Percentiles rank a stretch among this genome's conserved stretches.
Evolutionary conservation across 2,329 filamentous ascomycete species (phyloP).

Genomic region (Neopestalotiopsis clavispora): DNA sequence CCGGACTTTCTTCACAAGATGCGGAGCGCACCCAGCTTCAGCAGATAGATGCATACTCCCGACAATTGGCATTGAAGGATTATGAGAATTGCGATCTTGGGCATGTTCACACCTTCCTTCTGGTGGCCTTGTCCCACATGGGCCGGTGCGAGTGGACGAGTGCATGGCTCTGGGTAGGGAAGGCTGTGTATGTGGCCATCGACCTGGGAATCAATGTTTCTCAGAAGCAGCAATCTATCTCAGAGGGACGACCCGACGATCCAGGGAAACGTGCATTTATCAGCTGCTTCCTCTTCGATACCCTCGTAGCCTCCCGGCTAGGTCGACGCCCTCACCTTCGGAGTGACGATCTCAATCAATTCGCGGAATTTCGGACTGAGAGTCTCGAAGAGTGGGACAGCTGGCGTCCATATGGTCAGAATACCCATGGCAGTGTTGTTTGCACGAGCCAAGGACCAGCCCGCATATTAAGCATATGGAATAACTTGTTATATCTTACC

Average conservation of each 20-base stretch:
- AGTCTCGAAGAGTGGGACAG: conserved; percentile 9
- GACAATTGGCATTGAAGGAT: background rate
- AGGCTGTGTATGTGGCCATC: conserved; percentile 1
- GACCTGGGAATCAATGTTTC: background rate
- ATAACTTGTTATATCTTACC: background rate
- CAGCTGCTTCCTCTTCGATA: conserved; percentile 9
- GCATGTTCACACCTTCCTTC: conserved; percentile 6
- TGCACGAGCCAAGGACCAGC: background rate
- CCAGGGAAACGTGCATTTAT: background rate
- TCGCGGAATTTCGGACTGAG: background rate
- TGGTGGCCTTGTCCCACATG: background rate
- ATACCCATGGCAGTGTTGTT: background rate
- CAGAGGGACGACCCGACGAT: background rate
- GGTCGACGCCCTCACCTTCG: background rate
- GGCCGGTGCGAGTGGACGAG: background rate
- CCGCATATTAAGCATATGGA: background rate
- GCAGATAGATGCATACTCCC: background rate
- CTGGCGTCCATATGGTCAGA: background rate
- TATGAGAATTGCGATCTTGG: background rate
- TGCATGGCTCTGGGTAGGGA: conserved; percentile 3
- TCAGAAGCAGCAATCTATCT: background rate
- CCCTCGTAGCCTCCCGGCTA: conserved; percentile 3
- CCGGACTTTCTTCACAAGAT: too few species aligned
- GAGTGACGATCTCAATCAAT: background rate
- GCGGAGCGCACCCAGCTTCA: background rate